A percentile compares a stretch with the other conserved stretches of the same genome.
phyloP scores from a whole-genome alignment of 78 protist genomes.

The Dictyostelium purpureum region DNA sequence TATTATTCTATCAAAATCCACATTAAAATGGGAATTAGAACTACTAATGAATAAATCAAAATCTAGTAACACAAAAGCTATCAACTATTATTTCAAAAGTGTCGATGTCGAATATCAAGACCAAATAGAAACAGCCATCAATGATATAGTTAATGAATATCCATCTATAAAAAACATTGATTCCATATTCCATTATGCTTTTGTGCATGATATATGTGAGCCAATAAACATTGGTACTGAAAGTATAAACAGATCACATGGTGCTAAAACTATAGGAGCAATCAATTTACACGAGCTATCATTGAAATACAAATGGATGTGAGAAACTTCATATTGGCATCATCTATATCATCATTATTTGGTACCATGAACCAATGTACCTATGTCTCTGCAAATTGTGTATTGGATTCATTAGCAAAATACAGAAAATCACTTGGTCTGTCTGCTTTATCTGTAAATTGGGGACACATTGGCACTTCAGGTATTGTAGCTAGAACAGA shows the following conservation, averaged over 20 bases:
- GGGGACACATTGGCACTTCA: slow-evolving; percentile 60
- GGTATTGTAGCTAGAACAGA: slow-evolving; percentile 25
- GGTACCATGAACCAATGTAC: slow-evolving; percentile 67
- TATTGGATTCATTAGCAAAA: slow-evolving; percentile 60
- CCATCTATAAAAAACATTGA: not conserved
- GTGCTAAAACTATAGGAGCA: slow-evolving; percentile 76
- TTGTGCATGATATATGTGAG: not conserved
- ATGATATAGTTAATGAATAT: not conserved
- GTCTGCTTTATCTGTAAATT: slow-evolving; percentile 19
- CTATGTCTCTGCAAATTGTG: slow-evolving; percentile 84
- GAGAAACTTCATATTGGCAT: slow-evolving; percentile 38
- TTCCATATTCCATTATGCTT: not conserved
- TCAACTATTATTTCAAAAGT: not conserved
- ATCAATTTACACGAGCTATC: slow-evolving; percentile 47
- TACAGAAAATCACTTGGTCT: slow-evolving; percentile 41
- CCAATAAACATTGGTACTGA: too few species aligned
- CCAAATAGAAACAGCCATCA: too few species aligned
- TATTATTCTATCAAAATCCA: not conserved
- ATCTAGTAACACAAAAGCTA: not conserved
- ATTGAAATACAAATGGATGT: not conserved
- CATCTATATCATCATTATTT: slow-evolving; percentile 36
- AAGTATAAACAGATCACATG: too few species aligned
- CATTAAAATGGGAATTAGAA: slow-evolving; percentile 47
- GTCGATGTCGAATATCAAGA: not conserved
- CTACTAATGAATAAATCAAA: slow-evolving; percentile 18